Evolutionary conservation across 2,329 filamentous ascomycete species (phyloP).

Genomic region (Alternaria metachromatica): DNA sequence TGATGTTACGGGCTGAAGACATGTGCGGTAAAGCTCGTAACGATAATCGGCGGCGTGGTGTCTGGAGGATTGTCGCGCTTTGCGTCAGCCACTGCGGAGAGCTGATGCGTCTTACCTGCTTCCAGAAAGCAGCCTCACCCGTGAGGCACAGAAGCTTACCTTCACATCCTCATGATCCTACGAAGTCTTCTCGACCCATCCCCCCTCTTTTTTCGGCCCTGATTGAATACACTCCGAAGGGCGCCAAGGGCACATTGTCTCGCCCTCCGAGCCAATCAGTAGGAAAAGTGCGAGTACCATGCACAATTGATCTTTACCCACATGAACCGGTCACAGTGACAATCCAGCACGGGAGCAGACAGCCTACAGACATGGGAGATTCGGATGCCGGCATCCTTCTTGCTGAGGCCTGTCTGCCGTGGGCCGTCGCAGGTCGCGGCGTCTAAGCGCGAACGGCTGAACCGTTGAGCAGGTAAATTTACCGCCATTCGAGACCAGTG

Average conservation of each 20-base stretch:
- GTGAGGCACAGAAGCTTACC: slow-evolving; percentile 12
- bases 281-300: not conserved
- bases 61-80: not conserved
- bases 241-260: not conserved
- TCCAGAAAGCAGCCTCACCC: slow-evolving; percentile 8
- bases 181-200: not conserved
- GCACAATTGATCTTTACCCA: not conserved
- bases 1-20: not conserved
- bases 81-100: not conserved
- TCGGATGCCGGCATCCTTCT: slow-evolving; percentile 4
- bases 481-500: slow-evolving; percentile 8
- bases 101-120: not conserved
- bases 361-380: slow-evolving; percentile 4
- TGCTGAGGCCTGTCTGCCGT: not conserved
- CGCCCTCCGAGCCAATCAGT: not conserved
- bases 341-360: slow-evolving; percentile 2
- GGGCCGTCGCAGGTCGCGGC: not conserved
- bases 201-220: not conserved
- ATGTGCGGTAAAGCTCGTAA: not conserved
- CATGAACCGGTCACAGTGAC: not conserved
- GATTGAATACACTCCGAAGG: not conserved
- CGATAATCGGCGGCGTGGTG: not conserved
- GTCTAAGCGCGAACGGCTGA: slow-evolving; percentile 4
- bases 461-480: slow-evolving; percentile 1
- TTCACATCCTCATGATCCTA: not conserved